phyloP scores from a whole-genome alignment of 2,329 filamentous ascomycete species.

The Aaosphaeria arxii region DNA sequence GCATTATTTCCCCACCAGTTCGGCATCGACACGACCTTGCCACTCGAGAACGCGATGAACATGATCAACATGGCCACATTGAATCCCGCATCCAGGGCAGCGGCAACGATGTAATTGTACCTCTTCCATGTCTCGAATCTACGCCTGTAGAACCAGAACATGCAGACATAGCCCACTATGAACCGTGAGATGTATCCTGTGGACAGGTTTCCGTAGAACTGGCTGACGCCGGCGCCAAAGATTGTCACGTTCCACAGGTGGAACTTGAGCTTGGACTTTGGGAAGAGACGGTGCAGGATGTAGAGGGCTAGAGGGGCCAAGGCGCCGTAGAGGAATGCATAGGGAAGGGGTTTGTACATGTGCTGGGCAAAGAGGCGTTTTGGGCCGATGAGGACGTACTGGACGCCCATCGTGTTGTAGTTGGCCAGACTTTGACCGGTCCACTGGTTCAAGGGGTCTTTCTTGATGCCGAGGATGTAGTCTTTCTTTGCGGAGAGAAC shows the following conservation, averaged over 20 bases:
- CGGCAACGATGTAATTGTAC: slow-evolving; percentile 61
- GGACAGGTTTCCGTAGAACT: slow-evolving; percentile 61
- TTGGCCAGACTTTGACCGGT: slow-evolving; percentile 54
- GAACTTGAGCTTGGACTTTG: slow-evolving; percentile 51
- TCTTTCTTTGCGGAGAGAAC: slow-evolving; percentile 56
- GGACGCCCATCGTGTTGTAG: slow-evolving; percentile 55
- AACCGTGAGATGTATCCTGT: slow-evolving; percentile 57
- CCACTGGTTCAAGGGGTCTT: slow-evolving; percentile 60
- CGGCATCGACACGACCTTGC: slow-evolving; percentile 58
- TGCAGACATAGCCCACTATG: slow-evolving; percentile 59
- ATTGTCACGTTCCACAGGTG: slow-evolving; percentile 61
- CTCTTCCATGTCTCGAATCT: slow-evolving; percentile 57
- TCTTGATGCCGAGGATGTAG: slow-evolving; percentile 50
- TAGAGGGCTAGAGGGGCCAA: slow-evolving; percentile 48
- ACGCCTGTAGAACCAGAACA: slow-evolving; percentile 57
- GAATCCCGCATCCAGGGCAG: slow-evolving; percentile 61
- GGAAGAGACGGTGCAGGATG: slow-evolving; percentile 52
- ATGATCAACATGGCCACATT: slow-evolving; percentile 61
- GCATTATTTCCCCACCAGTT: slow-evolving; percentile 63
- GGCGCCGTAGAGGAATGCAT: slow-evolving; percentile 54
- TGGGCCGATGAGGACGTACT: slow-evolving; percentile 59
- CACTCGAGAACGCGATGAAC: slow-evolving; percentile 59
- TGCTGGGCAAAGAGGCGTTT: slow-evolving; percentile 48
- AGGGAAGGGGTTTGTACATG: slow-evolving; percentile 51
- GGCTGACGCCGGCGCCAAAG: slow-evolving; percentile 55